phyloP scores from a whole-genome alignment of 106 monocot genomes.

The Agapanthus africanus region DNA sequence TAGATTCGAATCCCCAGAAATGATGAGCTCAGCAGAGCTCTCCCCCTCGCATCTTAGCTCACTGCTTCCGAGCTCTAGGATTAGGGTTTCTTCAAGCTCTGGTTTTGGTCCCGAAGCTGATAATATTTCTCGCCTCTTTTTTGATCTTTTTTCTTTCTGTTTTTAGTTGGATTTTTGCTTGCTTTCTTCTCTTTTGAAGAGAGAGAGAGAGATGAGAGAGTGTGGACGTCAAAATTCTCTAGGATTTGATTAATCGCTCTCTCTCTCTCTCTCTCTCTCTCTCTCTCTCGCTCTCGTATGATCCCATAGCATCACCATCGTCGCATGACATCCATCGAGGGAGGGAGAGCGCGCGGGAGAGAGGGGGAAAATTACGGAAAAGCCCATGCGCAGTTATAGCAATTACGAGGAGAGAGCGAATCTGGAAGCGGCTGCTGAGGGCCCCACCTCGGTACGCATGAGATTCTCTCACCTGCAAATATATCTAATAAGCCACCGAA shows the following conservation, averaged over 20 bases:
- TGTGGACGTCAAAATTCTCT: constrained; percentile 8
- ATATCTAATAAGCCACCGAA: not conserved
- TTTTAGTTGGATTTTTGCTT: too few species aligned
- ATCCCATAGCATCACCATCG: too few species aligned
- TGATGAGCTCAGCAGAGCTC: not conserved
- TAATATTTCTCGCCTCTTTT: not conserved
- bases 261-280: not conserved
- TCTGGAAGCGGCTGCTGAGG: not conserved
- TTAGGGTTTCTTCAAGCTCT: not conserved
- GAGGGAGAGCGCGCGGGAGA: not conserved
- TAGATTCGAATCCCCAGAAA: not conserved
- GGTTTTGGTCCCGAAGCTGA: not conserved
- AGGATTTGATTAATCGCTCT: constrained; percentile 2
- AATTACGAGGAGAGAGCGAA: constrained; percentile 1
- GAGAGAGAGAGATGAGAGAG: not conserved
- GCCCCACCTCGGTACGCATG: not conserved
- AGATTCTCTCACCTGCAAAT: not conserved
- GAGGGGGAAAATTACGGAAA: not conserved
- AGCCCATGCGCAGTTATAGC: not conserved
- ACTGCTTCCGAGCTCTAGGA: not conserved
- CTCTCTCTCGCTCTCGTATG: not conserved
- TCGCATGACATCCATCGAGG: not conserved
- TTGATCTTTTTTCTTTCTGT: not conserved
- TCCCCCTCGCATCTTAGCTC: not conserved
- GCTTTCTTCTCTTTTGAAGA: not conserved